These are phyloP conservation scores for Aspergillus novoparasiticus DNA, from an alignment of 2,329 filamentous ascomycete species.

Conservation along the genomic window DNA sequence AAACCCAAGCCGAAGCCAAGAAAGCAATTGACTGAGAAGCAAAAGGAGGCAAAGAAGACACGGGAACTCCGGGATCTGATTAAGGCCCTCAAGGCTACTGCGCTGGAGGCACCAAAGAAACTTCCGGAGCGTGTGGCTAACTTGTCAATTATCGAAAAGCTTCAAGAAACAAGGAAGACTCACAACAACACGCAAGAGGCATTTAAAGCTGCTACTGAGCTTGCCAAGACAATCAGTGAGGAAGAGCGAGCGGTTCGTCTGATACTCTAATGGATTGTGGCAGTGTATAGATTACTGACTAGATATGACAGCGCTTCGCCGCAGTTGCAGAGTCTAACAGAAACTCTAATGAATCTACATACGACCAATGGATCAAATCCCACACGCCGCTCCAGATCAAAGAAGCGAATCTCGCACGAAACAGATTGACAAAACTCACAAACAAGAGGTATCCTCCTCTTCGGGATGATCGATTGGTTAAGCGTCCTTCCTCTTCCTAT, in stretches of 20 bases:
- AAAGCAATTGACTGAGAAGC: constrained; percentile 29
- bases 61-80: constrained; percentile 33
- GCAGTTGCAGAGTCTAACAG: constrained; percentile 53
- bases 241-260: constrained; percentile 29
- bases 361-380: constrained; percentile 57
- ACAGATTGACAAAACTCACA: constrained; percentile 29
- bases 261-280: neutral
- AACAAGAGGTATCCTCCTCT: constrained; percentile 36
- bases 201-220: constrained; percentile 21
- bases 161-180: constrained; percentile 12
- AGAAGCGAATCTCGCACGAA: constrained; percentile 61
- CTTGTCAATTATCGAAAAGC: constrained; percentile 27
- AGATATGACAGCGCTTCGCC: constrained; percentile 53
- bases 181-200: constrained; percentile 12
- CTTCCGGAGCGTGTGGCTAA: constrained; percentile 29
- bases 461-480: constrained; percentile 58
- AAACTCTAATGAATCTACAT: constrained; percentile 46
- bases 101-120: constrained; percentile 39
- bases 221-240: constrained; percentile 19
- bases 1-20: constrained; percentile 33
- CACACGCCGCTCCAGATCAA: constrained; percentile 61
- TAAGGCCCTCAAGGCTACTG: constrained; percentile 37
- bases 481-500: constrained; percentile 44
- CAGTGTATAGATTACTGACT: constrained; percentile 11
- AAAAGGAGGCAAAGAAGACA: constrained; percentile 33